These are phyloP conservation scores for Polygonum maritimum DNA, from an alignment of 148 eudicot species.

Conservation along the genomic window DNA sequence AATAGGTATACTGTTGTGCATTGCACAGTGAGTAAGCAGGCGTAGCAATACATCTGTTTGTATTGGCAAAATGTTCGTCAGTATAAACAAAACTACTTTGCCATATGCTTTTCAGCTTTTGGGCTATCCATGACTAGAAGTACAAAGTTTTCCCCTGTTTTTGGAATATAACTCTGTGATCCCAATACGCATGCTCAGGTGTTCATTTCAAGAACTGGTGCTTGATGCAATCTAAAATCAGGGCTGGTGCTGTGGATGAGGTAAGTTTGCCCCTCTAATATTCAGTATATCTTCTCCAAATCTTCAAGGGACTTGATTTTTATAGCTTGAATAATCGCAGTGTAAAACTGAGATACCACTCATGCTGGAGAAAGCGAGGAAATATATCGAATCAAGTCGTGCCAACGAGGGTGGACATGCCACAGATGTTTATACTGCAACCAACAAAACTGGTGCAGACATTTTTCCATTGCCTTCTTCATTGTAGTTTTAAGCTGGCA, in stretches of 20 bases:
- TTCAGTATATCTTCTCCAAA: not conserved
- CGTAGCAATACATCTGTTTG: not conserved
- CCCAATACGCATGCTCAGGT: slow-evolving; percentile 34
- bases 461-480: not conserved
- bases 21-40: not conserved
- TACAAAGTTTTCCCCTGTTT: not conserved
- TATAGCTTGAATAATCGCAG: slow-evolving; percentile 30
- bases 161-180: not conserved
- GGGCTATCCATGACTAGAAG: not conserved
- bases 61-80: not conserved
- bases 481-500: not conserved
- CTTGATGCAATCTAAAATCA: slow-evolving; percentile 89
- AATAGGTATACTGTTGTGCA: not conserved
- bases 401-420: not conserved
- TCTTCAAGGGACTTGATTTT: not conserved
- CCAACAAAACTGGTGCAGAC: not conserved
- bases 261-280: slow-evolving; percentile 23
- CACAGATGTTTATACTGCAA: not conserved
- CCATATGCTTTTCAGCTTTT: not conserved
- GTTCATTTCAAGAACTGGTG: slow-evolving; percentile 98
- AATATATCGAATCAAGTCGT: slow-evolving; percentile 35
- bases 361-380: slow-evolving; percentile 50
- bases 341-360: slow-evolving; percentile 65
- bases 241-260: slow-evolving; percentile 75
- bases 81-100: not conserved